These are phyloP conservation scores for Fomitopsis pulvina DNA, from an alignment of 768 basidiomycete genomes.

Conservation along the genomic window DNA sequence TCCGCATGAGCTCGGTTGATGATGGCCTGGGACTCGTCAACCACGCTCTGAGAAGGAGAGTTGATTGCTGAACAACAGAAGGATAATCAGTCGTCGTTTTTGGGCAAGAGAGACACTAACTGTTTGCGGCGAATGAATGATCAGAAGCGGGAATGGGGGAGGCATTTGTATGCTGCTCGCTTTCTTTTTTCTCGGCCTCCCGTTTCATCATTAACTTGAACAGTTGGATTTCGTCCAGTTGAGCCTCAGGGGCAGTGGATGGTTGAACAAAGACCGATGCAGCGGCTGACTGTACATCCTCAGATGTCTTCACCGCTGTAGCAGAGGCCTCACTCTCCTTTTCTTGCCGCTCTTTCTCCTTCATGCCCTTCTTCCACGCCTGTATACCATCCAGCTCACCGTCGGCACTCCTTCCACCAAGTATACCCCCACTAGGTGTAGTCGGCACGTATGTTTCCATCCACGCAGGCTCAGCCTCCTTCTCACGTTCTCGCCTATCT, in stretches of 20 bases:
- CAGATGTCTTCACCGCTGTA: conserved; percentile 10
- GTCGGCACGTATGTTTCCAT: conserved; percentile 83
- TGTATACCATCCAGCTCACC: conserved; percentile 82
- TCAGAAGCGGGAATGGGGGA: neutral
- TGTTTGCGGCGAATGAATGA: neutral
- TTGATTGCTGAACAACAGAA: neutral
- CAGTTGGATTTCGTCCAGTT: conserved; percentile 75
- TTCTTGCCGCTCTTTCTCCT: conserved; percentile 63
- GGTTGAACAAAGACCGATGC: neutral
- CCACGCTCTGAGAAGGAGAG: neutral
- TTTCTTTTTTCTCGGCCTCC: conserved; percentile 49
- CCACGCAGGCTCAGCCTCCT: conserved; percentile 87
- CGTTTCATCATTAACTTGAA: conserved; percentile 82
- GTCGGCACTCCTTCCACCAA: conserved; percentile 51
- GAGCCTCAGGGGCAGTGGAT: conserved; percentile 23
- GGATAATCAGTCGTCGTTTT: too few species aligned
- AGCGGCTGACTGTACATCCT: conserved; percentile 6
- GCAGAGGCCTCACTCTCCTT: conserved; percentile 25
- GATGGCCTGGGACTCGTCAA: neutral
- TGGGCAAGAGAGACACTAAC: too few species aligned
- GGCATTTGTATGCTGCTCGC: conserved; percentile 15
- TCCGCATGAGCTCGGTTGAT: neutral
- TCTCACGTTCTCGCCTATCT: conserved; percentile 44
- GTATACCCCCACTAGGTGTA: conserved; percentile 48
- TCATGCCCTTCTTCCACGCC: conserved; percentile 81